These are phyloP conservation scores for Neurospora discreta DNA, from an alignment of 495 filamentous ascomycete genomes.

Conservation along the genomic window DNA sequence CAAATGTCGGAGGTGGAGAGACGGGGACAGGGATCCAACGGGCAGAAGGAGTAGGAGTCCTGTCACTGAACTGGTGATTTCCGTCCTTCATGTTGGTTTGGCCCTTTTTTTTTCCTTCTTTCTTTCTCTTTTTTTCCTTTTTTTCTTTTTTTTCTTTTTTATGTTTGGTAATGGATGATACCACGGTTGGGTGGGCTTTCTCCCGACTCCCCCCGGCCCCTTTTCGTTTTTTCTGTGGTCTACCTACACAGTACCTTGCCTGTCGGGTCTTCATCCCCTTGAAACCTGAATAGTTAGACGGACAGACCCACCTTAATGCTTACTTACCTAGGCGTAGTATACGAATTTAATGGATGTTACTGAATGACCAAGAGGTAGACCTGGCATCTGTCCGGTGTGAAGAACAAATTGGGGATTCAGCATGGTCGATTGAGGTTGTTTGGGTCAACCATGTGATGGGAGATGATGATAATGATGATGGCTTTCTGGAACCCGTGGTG, in stretches of 20 bases:
- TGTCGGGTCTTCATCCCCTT: too few relatives aligned
- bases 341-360: too few relatives aligned
- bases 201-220: too few relatives aligned
- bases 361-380: not conserved
- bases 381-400: not conserved
- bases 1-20: conserved; percentile 17
- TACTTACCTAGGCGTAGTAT: too few relatives aligned
- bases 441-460: not conserved
- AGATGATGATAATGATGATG: not conserved
- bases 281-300: too few relatives aligned
- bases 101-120: too few relatives aligned
- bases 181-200: not conserved
- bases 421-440: not conserved
- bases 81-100: not conserved
- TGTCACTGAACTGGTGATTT: not conserved
- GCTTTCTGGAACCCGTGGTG: not conserved
- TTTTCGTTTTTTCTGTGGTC: too few relatives aligned
- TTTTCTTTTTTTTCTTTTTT: not conserved
- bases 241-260: too few relatives aligned
- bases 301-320: too few relatives aligned
- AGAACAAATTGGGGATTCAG: not conserved
- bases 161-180: not conserved
- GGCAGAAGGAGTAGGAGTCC: not conserved
- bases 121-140: too few relatives aligned
- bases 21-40: not conserved